Base-by-base conservation (phyloP, 768 basidiomycete genomes). In the Macrolepiota albuminosa region DNA sequence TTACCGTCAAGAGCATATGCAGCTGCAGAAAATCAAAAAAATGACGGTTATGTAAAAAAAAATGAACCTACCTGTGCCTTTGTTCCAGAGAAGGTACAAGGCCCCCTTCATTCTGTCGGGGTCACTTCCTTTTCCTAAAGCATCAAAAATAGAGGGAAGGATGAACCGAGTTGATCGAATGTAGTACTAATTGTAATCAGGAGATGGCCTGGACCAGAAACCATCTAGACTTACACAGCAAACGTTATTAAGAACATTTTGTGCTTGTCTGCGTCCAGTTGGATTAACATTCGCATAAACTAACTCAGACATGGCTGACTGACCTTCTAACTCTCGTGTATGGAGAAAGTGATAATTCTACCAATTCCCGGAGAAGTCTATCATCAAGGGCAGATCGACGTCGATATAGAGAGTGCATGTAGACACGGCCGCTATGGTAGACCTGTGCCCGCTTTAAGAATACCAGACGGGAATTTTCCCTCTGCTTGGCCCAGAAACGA, bases 61-160 rank as follows among this genome's bases (percentile, higher is more conserved):
- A 29, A 13, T 2, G 24, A 63, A 54, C 82, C 47, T 62, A 88
- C 88, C 81, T 56, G 80, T 86, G 34, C 83, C 86, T 71, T 88
- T 89, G 66, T 87, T 86, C 75, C 85, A 85, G 10, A 92, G 72
- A 21, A 91, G 78, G 69, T 94, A 95, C 43, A 96, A 76, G 18
- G 93, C 93, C 8, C 96, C 96, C 75, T 98, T 98, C 86, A 97
- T 95, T 29, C 89, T 81, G 72, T 98, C 95, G 10, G 93, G 89
- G 68, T 95, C 93, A 59, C 83, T 86, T 6, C 90, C 93, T 67
- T 85, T 88, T 57, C 73, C 72, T 52, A 92, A 72, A 5, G 87
- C 84, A 60, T 80, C 76, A 66, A 87, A 85, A 49, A 89, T 71
- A 24, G 74, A 71, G 6, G 88, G 86, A 33, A 90, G 76, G 47